These are phyloP conservation scores for Carex myosuroides DNA, from an alignment of 176 grass and related monocot genomes.

Conservation along the genomic window DNA sequence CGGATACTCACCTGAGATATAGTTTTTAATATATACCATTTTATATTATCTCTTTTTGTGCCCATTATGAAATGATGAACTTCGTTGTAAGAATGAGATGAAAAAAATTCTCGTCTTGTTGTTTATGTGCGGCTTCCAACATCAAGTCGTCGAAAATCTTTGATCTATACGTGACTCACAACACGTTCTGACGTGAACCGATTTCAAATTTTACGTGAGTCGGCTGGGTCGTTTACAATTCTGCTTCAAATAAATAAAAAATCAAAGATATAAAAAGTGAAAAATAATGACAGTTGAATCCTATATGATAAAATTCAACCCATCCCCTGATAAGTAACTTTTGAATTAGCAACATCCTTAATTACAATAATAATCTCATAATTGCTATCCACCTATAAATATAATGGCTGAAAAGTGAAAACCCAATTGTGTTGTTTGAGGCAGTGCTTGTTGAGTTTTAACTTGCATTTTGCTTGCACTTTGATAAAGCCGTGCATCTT, in stretches of 20 bases:
- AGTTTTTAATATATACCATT: not conserved
- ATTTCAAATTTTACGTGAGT: too few relatives aligned
- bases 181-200: too few relatives aligned
- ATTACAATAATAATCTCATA: conserved; percentile 6
- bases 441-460: conserved; percentile 11
- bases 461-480: not conserved
- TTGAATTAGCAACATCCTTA: not conserved
- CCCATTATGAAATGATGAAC: too few relatives aligned
- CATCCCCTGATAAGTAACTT: not conserved
- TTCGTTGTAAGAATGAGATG: too few relatives aligned
- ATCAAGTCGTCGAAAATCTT: too few relatives aligned
- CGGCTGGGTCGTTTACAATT: too few relatives aligned
- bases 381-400: not conserved
- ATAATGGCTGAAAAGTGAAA: not conserved
- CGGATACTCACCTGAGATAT: not conserved
- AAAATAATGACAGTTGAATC: not conserved
- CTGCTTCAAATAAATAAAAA: not conserved
- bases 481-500: conserved; percentile 15
- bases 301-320: not conserved
- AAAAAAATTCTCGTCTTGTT: too few relatives aligned
- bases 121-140: too few relatives aligned
- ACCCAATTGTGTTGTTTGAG: not conserved
- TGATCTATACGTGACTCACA: too few relatives aligned
- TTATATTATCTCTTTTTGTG: too few relatives aligned
- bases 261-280: not conserved